Base-by-base conservation (phyloP, 176 grass and related monocot genomes). In the Carex pumila region DNA sequence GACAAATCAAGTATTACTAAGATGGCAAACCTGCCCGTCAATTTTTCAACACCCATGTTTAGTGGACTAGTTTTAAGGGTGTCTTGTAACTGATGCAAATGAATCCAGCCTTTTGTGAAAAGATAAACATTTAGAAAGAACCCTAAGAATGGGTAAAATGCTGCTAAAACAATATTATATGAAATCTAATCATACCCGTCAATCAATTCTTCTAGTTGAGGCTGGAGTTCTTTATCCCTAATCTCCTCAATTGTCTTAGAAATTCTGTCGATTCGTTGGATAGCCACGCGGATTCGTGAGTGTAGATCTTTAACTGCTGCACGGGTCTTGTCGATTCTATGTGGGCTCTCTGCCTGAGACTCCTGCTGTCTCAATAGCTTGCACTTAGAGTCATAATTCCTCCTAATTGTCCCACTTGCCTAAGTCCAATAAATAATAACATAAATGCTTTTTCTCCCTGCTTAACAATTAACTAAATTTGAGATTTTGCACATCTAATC, bases 191-290 rank as follows among this genome's bases (percentile, higher is more conserved):
- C 88, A 85, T 92, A 99, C 97, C 97, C 92, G 87, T 85, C 97
- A 68, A 99, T 96, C 83, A 99, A 89, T 89, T 99, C 97, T 77
- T 99, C 97, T 65, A 99, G 72, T 81, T 99, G 97, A 59, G 97
- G 97, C 87, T 99, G 91, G 86, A 99, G 97, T 77, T 99, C 97
- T 85, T 89, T 99, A 82, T 99, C 97, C 85, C 97, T 95, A 73
- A 99, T 65, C 75, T 99, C 97, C 85, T 99, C 93, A 68, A 99
- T 96, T 62, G 82, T 95, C 73, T 91, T 99, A 32, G 97, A 99
- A 87, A 99, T 92, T 72, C 87, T 92, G 85, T 95, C 87, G 21
- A 99, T 94, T 91, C 97, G 93, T 63, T 92, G 97, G 79, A 99
- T 96, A 22, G 93, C 93, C 53, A 99, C 97, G 65, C 86, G 83